Conservation (phyloP, 2,329 filamentous ascomycete genomes). For the Pezicula rhizophila region DNA sequence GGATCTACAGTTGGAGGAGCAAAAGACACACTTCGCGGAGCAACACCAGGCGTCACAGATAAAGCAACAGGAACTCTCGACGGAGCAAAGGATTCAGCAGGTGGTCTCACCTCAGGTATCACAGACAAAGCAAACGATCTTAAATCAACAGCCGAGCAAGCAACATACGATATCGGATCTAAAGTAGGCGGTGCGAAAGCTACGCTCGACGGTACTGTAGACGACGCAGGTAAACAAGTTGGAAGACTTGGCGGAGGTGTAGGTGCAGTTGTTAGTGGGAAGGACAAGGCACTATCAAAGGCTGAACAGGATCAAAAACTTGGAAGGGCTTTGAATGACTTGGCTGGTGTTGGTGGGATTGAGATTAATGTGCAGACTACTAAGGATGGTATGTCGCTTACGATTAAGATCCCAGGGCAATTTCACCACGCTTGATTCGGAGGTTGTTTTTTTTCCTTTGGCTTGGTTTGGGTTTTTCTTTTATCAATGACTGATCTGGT, state of each 20-base stretch:
- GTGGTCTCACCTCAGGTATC: too few relatives aligned
- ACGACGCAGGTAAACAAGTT: slow-evolving; percentile 5
- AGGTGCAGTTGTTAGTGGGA: slow-evolving; percentile 1
- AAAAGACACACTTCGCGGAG: background rate
- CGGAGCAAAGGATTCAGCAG: background rate
- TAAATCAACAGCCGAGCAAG: too few relatives aligned
- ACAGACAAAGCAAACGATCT: background rate
- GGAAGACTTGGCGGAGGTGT: background rate
- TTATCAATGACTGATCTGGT: too few relatives aligned
- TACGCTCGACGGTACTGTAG: background rate
- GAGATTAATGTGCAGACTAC: slow-evolving; percentile 21
- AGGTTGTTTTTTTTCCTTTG: too few relatives aligned
- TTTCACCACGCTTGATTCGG: slow-evolving; percentile 5
- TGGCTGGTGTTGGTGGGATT: slow-evolving; percentile 12
- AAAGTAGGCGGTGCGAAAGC: background rate
- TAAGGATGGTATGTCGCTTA: slow-evolving; percentile 19
- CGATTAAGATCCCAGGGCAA: slow-evolving; percentile 18
- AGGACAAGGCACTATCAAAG: background rate
- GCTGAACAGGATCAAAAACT: slow-evolving; percentile 3
- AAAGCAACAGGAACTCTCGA: background rate
- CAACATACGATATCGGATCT: too few relatives aligned
- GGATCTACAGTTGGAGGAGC: background rate
- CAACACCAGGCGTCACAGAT: background rate
- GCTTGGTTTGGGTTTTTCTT: too few relatives aligned
- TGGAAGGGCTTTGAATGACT: slow-evolving; percentile 2